These are phyloP conservation scores for Firmiana major DNA, from an alignment of 345 rosid species.

Conservation along the genomic window DNA sequence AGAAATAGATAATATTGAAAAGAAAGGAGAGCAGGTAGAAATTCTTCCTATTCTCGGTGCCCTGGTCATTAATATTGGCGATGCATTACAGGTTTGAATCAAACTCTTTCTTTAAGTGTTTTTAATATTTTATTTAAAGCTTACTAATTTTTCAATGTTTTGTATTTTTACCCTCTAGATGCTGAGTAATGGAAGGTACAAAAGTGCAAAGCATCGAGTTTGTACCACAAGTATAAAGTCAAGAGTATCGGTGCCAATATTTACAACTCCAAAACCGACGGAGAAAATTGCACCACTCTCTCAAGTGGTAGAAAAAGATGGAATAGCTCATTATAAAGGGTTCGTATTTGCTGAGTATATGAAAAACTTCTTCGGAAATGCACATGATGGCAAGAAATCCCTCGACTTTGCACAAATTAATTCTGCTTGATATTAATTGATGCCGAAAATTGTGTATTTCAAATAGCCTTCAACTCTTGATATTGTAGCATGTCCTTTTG, in stretches of 20 bases:
- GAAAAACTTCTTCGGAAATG: background rate
- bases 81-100: background rate
- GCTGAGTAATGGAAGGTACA: slow-evolving; percentile 55
- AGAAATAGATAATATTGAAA: background rate
- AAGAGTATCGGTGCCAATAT: background rate
- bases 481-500: background rate
- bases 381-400: background rate
- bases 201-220: slow-evolving; percentile 38
- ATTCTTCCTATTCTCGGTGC: background rate
- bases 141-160: background rate
- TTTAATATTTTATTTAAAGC: background rate
- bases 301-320: background rate
- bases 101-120: background rate
- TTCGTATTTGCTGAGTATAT: background rate
- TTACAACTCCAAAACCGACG: background rate
- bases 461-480: background rate
- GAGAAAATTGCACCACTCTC: background rate
- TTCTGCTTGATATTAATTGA: background rate
- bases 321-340: background rate
- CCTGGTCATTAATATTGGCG: background rate
- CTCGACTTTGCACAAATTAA: slow-evolving; percentile 22
- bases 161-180: slow-evolving; percentile 25
- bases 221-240: background rate
- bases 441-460: background rate
- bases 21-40: background rate